Percentiles rank a stretch among this genome's conserved stretches.
phyloP scores from a whole-genome alignment of 148 eudicot species.

The Euryodendron excelsum region DNA sequence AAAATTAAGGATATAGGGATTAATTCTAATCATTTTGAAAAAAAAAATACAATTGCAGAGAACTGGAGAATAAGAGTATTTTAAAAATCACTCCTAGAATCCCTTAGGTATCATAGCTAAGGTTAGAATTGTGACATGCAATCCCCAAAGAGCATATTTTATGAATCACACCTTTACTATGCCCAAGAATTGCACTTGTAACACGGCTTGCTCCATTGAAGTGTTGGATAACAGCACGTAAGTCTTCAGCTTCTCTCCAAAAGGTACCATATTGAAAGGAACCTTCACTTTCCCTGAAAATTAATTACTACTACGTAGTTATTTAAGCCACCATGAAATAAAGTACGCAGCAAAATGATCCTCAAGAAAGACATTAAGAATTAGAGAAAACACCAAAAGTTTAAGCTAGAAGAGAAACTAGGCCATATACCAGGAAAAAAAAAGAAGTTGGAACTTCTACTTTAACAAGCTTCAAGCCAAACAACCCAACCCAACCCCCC shows the following conservation, averaged over 20 bases:
- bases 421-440: not conserved
- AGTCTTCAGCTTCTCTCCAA: constrained; percentile 66
- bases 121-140: not conserved
- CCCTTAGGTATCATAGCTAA: too few relatives aligned
- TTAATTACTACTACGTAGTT: too few relatives aligned
- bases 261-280: constrained; percentile 64
- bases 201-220: constrained; percentile 42
- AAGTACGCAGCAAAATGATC: not conserved
- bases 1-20: not conserved
- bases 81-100: not conserved
- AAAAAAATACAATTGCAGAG: not conserved
- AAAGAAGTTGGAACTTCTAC: not conserved
- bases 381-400: not conserved
- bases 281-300: constrained; percentile 87
- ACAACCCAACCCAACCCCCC: too few relatives aligned
- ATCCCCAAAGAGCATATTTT: not conserved
- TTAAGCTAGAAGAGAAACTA: constrained; percentile 3
- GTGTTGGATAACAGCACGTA: constrained; percentile 60
- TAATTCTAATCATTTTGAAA: not conserved
- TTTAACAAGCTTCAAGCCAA: too few relatives aligned
- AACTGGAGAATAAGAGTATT: not conserved
- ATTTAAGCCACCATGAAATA: not conserved
- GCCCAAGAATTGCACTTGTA: constrained; percentile 67
- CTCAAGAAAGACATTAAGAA: not conserved
- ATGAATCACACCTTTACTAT: constrained; percentile 75